Base-by-base conservation (phyloP, 176 grass and related monocot genomes). In the Oryza coarctata region DNA sequence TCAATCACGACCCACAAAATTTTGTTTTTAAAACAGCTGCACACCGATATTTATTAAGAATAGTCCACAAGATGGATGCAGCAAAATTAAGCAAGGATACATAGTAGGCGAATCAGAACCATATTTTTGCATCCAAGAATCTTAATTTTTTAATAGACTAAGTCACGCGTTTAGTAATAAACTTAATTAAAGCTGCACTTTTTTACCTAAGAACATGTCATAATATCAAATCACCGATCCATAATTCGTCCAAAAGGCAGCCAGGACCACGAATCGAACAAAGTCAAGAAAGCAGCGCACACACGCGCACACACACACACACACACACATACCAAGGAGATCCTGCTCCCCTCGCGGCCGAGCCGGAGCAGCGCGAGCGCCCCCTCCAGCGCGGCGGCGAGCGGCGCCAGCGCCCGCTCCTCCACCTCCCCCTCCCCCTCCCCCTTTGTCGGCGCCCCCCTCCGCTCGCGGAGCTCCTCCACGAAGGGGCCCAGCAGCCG, bases 341-440 rank as follows among this genome's bases (percentile, higher is more conserved):
- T 98, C 90, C 88, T 98, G 87, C 96, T 98, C 17, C 84, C 89
- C 7, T 93, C 87, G 84, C 64, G 84, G 38, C 90, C 88, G 71
- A 79, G 82, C 28, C n/a, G 73, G 45, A 99, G 84, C 47, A 95
- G 84, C 55, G 75, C 80, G 40, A 88, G 86, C 73, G 89, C 91
- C 70, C 1, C 36, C 13, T 82, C 88, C 7, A 95, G 86, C 62
- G 93, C 91, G 8, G 9, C 71, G 7, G 80, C 82, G 38, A 95
- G 89, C 73, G 90, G 80, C 17, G 65, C 68, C 31, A 99, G 88
- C 45, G 82, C 44, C 41, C 43, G 20, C 78, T 85, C 83, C 79
- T 77, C 79, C 58, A 20, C 60, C 39, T 27, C 25, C 55, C 20
- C 43, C 57, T 14, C 28, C 9, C 14, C 31, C 4, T 62, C 80